Base-by-base conservation (phyloP, 2,329 filamentous ascomycete species). In the Cercospora berteroae region DNA sequence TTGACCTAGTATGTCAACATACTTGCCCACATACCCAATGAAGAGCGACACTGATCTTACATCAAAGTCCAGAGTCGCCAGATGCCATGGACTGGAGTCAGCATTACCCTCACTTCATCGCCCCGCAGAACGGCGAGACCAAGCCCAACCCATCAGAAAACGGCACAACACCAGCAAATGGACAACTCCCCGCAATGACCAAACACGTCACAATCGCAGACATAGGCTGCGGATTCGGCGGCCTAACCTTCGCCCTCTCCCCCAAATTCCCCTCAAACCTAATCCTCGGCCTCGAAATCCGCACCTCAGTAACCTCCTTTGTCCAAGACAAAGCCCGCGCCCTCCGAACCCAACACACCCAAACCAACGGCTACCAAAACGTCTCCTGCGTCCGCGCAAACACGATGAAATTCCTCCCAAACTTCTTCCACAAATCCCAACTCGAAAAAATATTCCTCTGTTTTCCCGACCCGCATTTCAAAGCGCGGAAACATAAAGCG, bases 331-430 rank as follows among this genome's bases (percentile, higher is more conserved):
- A 93, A 75, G 92, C 97, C 77, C 87, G 88, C 72, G 94, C 94
- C 4, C 84, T 98, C 18, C 89, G 95, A 4, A 82, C 83, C 12
- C 89, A 94, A 75, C 70, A 69, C 61, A 33, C 52, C 10, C 36
- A 16, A 36, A 73, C 78, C 0, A 78, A 79, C 18, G 79, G 82
- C 57, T 98, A 93, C 79, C 90, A 96, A 77, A 99, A 99, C 79
- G 90, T 94, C 63, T 89, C 91, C 36, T 96, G 93, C 77, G 83
- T 99, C 58, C 90, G 95, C 69, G 92, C 92, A 72, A 99, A 99
- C 82, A 92, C 93, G 5, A 99, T 99, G 95, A 99, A 99, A 79
- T 99, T 98, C 80, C 84, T 99, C n/a, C 94, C 96, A 69, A 98
- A 99, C 78, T 97, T 97, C 84, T 98, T 99, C 84, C 83, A 81